A percentile compares a stretch with the other conserved stretches of the same genome.
phyloP scores from a whole-genome alignment of 495 filamentous ascomycete species.

The Peziza echinospora region DNA sequence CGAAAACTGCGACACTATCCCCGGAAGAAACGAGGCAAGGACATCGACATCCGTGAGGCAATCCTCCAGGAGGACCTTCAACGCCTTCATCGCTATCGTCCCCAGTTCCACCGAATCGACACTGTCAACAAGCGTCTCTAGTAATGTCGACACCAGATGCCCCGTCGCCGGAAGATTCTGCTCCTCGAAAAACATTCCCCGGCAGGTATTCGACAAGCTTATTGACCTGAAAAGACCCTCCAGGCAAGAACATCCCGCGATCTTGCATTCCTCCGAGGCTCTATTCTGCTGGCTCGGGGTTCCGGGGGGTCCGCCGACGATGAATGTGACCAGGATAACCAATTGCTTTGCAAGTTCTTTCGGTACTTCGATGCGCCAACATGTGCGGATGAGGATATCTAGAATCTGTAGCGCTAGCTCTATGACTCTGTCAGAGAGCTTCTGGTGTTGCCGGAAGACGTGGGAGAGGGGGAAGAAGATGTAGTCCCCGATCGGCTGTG shows the following conservation, averaged over 20 bases:
- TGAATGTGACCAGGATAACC: constrained; percentile 60
- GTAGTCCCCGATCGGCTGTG: constrained; percentile 77
- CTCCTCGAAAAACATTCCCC: constrained; percentile 26
- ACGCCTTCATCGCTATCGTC: constrained; percentile 38
- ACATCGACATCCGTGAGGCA: constrained; percentile 47
- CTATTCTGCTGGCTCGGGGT: constrained; percentile 20
- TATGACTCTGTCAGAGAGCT: constrained; percentile 45
- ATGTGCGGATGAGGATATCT: constrained; percentile 44
- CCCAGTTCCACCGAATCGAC: constrained; percentile 40
- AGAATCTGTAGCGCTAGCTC: constrained; percentile 59
- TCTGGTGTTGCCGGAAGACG: constrained; percentile 55
- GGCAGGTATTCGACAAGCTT: not conserved
- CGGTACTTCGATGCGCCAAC: constrained; percentile 49
- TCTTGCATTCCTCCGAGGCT: constrained; percentile 44
- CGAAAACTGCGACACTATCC: constrained; percentile 62
- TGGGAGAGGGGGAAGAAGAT: constrained; percentile 82
- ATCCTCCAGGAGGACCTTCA: constrained; percentile 35
- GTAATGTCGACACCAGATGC: constrained; percentile 55
- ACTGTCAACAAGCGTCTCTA: constrained; percentile 42
- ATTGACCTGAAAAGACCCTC: not conserved
- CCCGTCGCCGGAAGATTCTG: constrained; percentile 60
- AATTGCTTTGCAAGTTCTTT: constrained; percentile 60
- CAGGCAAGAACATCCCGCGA: constrained; percentile 16
- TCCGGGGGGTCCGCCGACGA: constrained; percentile 46
- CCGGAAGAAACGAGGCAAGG: constrained; percentile 66